A percentile compares a stretch with the other conserved stretches of the same genome.
These are phyloP conservation scores for Nitzschia sp. DNA, from an alignment of 108 stramenopile genomes.

Conservation along the genomic window DNA sequence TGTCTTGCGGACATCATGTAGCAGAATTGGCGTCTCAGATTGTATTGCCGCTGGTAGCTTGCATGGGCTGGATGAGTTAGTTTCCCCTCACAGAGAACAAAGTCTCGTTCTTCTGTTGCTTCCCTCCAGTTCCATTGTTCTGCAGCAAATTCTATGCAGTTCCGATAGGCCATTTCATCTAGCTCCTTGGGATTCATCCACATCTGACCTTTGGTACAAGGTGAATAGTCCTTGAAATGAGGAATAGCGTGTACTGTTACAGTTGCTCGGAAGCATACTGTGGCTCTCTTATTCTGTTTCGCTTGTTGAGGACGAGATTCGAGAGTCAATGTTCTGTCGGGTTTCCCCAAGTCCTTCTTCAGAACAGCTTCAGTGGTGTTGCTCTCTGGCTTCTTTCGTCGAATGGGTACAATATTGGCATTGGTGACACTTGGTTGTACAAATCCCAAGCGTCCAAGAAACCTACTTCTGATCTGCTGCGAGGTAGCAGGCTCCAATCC, in stretches of 20 bases:
- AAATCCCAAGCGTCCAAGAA: background rate
- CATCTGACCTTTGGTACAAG: slow-evolving; percentile 22
- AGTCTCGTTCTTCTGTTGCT: slow-evolving; percentile 46
- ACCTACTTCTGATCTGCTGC: slow-evolving; percentile 5
- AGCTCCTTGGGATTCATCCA: slow-evolving; percentile 37
- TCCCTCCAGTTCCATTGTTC: slow-evolving; percentile 62
- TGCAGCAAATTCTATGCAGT: slow-evolving; percentile 53
- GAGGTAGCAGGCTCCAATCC: background rate
- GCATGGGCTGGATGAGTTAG: slow-evolving; percentile 42
- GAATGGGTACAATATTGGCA: background rate
- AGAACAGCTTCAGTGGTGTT: background rate
- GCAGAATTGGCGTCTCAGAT: slow-evolving; percentile 16
- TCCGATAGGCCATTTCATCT: slow-evolving; percentile 36
- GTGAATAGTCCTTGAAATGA: slow-evolving; percentile 32
- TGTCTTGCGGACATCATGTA: slow-evolving; percentile 8
- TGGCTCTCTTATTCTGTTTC: slow-evolving; percentile 6
- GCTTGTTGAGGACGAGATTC: background rate
- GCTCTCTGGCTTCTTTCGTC: background rate
- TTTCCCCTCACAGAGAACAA: slow-evolving; percentile 17
- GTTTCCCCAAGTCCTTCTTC: background rate
- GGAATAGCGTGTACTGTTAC: slow-evolving; percentile 51
- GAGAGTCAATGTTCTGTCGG: background rate
- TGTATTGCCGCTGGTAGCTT: background rate
- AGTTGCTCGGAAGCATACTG: slow-evolving; percentile 21
- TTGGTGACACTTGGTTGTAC: background rate